Evolutionary conservation across 2,329 filamentous ascomycete species (phyloP).

Genomic region (Daldinia sp.): DNA sequence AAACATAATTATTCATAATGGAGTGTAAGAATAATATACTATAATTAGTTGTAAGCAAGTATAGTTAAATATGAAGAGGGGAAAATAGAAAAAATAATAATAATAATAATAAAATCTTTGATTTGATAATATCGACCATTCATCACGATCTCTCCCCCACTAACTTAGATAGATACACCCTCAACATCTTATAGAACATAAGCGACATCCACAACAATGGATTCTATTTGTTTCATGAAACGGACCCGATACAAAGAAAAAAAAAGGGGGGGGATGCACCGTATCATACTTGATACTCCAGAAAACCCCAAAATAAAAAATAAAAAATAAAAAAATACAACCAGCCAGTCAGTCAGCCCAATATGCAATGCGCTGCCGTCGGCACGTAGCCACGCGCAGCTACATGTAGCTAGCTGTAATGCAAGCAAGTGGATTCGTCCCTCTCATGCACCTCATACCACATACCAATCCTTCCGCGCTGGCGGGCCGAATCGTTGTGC

Average conservation of each 20-base stretch:
- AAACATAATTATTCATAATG: background rate
- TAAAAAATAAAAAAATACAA: background rate
- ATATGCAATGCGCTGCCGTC: background rate
- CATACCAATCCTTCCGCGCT: constrained; percentile 31
- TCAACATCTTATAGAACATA: constrained; percentile 4
- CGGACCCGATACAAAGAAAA: background rate
- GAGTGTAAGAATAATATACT: background rate
- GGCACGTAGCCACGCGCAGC: constrained; percentile 2
- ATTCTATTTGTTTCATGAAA: constrained; percentile 1
- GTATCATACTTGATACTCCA: background rate
- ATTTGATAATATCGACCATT: constrained; percentile 3
- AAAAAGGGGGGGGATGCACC: background rate
- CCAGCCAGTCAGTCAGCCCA: background rate
- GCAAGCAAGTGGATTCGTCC: background rate
- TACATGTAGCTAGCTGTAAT: background rate
- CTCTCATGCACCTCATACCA: constrained; percentile 30
- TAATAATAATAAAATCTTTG: no score
- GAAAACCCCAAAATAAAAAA: background rate
- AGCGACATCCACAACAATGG: background rate
- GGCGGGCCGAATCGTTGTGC: constrained; percentile 31
- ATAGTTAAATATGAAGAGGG: background rate
- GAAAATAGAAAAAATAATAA: background rate
- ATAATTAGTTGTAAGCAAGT: background rate
- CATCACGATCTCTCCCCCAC: background rate
- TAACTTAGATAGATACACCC: constrained; percentile 13